Evolutionary conservation across 169 alveolate genomes (phyloP).

Genomic region (Neospora caninum): DNA sequence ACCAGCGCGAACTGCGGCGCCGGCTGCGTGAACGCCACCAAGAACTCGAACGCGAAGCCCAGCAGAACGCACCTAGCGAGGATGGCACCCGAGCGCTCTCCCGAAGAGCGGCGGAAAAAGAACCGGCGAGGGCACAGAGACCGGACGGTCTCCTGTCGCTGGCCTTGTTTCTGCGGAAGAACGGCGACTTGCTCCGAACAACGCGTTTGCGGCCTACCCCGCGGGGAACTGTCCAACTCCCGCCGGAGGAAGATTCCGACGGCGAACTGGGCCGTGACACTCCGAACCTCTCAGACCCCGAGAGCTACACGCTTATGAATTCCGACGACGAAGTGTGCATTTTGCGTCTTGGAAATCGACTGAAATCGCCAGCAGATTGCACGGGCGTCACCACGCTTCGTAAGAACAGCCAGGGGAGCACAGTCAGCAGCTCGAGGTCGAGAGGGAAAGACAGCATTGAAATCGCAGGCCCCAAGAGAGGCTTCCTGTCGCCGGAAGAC

Average conservation of each 20-base stretch:
- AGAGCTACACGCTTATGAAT: not conserved
- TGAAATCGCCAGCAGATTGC: not conserved
- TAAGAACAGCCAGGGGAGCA: not conserved
- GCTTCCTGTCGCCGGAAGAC: not conserved
- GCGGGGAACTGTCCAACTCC: not conserved
- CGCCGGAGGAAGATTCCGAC: too few relatives aligned
- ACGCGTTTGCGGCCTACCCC: not conserved
- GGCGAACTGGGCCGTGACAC: too few relatives aligned
- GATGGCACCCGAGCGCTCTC: not conserved
- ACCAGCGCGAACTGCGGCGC: not conserved
- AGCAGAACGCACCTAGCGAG: not conserved
- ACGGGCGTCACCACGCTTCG: not conserved
- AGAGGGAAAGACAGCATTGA: not conserved
- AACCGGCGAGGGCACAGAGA: not conserved
- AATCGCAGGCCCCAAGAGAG: not conserved
- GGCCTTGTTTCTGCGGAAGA: not conserved
- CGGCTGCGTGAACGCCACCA: not conserved
- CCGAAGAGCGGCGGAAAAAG: not conserved
- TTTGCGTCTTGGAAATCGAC: not conserved
- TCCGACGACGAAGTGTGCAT: not conserved
- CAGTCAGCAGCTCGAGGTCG: slow-evolving; percentile 1
- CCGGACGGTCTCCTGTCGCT: not conserved
- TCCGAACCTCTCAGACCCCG: not conserved
- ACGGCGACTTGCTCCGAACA: not conserved
- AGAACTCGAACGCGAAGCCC: not conserved